Percentiles rank a stretch among this genome's conserved stretches.
Evolutionary conservation across 108 stramenopile species (phyloP).

Genomic region (Mediolabrus comicus): DNA sequence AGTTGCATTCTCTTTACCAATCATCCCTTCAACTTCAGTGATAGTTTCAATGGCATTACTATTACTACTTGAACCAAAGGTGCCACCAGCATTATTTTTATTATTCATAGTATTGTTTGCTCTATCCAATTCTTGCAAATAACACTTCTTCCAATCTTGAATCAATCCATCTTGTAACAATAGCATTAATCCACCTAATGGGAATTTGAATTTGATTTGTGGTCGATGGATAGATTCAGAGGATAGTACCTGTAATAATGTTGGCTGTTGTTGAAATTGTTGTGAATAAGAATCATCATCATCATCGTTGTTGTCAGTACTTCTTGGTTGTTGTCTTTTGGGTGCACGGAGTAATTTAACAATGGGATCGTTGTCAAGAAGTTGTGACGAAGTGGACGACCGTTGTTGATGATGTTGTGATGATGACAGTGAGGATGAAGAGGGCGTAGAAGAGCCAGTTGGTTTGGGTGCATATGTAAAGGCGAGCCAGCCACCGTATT

Average conservation of each 20-base stretch:
- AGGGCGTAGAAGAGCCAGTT: background rate
- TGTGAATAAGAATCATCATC: background rate
- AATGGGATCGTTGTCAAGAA: conserved; percentile 71
- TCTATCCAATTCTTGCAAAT: conserved; percentile 3
- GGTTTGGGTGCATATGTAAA: background rate
- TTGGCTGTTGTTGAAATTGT: conserved; percentile 25
- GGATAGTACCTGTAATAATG: conserved; percentile 69
- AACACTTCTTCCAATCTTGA: conserved; percentile 28
- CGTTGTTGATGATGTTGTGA: conserved; percentile 2
- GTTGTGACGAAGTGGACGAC: conserved; percentile 7
- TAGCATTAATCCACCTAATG: conserved; percentile 34
- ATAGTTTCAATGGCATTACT: background rate
- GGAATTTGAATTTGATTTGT: conserved; percentile 54
- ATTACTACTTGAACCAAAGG: no score
- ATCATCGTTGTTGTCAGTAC: background rate
- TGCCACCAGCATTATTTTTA: background rate
- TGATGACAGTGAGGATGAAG: background rate
- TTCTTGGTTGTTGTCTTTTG: background rate
- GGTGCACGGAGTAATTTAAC: conserved; percentile 66
- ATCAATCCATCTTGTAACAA: background rate
- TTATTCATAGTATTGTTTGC: background rate
- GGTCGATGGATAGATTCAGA: conserved; percentile 67
- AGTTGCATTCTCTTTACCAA: conserved; percentile 41
- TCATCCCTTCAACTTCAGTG: conserved; percentile 4
- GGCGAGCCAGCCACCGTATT: conserved; percentile 1